phyloP scores from a whole-genome alignment of 2,329 filamentous ascomycete species.

The Arthroderma sp. region DNA sequence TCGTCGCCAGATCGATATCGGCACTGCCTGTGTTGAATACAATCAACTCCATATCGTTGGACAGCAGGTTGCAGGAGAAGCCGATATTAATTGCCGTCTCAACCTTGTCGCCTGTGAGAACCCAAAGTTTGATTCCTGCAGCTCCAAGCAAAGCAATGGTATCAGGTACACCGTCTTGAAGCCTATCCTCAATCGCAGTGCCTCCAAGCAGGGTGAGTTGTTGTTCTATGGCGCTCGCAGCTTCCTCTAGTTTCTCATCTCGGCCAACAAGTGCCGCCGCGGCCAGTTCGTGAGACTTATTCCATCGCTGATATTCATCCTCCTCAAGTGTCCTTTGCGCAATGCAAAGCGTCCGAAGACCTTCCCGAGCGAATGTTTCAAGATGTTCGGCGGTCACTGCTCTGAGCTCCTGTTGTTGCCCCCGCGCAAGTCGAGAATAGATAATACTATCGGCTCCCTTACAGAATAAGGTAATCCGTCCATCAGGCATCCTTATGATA shows the following conservation, averaged over 20 bases:
- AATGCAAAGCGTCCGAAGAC: slow-evolving; percentile 86
- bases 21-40: slow-evolving; percentile 76
- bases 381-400: slow-evolving; percentile 79
- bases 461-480: slow-evolving; percentile 80
- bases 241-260: slow-evolving; percentile 83
- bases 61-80: slow-evolving; percentile 93
- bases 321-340: slow-evolving; percentile 70
- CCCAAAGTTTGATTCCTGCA: slow-evolving; percentile 97
- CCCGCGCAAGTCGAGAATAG: slow-evolving; percentile 74
- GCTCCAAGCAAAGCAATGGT: slow-evolving; percentile 82
- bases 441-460: slow-evolving; percentile 97
- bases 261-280: slow-evolving; percentile 71
- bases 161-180: slow-evolving; percentile 94
- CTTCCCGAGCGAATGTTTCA: slow-evolving; percentile 93
- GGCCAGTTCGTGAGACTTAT: slow-evolving; percentile 72
- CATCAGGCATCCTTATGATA: slow-evolving; percentile 87
- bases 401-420: slow-evolving; percentile 74
- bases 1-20: slow-evolving; percentile 49
- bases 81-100: slow-evolving; percentile 99
- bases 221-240: slow-evolving; percentile 81
- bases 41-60: slow-evolving; percentile 96
- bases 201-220: slow-evolving; percentile 79
- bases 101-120: slow-evolving; percentile 94
- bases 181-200: slow-evolving; percentile 90
- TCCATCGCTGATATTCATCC: slow-evolving; percentile 74